These are phyloP conservation scores for Suaeda aralocaspica DNA, from an alignment of 148 eudicot species.

Conservation along the genomic window DNA sequence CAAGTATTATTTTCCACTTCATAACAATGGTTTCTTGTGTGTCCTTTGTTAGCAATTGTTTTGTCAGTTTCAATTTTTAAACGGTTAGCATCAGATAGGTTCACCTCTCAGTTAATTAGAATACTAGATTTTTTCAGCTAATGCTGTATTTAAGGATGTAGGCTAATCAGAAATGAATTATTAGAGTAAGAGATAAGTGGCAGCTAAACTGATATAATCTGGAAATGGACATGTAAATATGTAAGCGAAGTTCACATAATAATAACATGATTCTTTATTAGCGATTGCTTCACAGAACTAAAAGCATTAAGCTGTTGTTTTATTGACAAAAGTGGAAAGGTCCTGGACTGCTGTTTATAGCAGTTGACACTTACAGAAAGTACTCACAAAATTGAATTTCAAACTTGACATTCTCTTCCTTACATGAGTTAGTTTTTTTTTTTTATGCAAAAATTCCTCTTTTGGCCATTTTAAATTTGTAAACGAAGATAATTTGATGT, in stretches of 20 bases:
- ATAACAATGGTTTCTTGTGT: background rate
- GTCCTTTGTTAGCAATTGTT: background rate
- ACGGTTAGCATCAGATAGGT: background rate
- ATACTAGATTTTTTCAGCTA: background rate
- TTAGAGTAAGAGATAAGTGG: background rate
- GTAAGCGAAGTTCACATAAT: too few relatives aligned
- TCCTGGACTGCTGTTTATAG: background rate
- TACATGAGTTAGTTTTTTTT: background rate
- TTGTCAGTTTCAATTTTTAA: background rate
- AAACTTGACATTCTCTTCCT: background rate
- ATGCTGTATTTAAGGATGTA: background rate
- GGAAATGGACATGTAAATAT: background rate
- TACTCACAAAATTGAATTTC: too few relatives aligned
- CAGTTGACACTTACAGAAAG: too few relatives aligned
- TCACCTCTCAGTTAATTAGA: background rate
- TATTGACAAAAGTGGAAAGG: background rate
- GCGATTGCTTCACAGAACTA: background rate
- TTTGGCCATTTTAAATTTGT: background rate
- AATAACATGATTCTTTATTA: background rate
- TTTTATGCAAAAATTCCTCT: background rate
- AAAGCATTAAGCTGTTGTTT: background rate
- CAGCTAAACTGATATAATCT: background rate
- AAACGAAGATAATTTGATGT: slow-evolving; percentile 12
- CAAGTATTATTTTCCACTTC: background rate
- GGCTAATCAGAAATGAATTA: background rate